phyloP scores from a whole-genome alignment of 2,329 filamentous ascomycete species.

The Colletotrichum godetiae region DNA sequence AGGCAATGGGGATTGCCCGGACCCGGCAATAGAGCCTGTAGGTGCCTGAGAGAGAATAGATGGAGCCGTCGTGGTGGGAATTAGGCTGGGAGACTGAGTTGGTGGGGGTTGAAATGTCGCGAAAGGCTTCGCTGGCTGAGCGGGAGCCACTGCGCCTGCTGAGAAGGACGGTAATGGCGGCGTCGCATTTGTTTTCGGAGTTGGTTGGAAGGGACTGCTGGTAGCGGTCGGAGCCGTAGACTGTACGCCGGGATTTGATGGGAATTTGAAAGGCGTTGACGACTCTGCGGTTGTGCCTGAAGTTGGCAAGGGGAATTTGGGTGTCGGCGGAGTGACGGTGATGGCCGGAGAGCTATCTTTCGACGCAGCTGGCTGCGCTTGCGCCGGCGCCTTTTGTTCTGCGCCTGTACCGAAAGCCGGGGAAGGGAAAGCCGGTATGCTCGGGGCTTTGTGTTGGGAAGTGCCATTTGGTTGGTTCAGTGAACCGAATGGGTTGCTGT shows the following conservation, averaged over 20 bases:
- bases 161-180: background rate
- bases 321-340: constrained; percentile 33
- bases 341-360: constrained; percentile 17
- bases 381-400: constrained; percentile 19
- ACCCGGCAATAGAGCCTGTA: background rate
- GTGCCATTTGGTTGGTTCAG: constrained; percentile 8
- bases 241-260: background rate
- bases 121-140: constrained; percentile 37
- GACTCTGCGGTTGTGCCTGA: background rate
- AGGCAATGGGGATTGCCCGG: constrained; percentile 17
- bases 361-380: constrained; percentile 11
- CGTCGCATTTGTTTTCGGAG: constrained; percentile 27
- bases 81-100: background rate
- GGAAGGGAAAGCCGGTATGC: background rate
- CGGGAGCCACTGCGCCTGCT: background rate
- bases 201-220: constrained; percentile 8
- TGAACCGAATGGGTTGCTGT: constrained; percentile 20
- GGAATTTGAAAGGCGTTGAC: constrained; percentile 9
- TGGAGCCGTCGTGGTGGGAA: constrained; percentile 32
- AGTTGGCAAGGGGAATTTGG: constrained; percentile 24
- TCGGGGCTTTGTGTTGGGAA: background rate
- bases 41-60: constrained; percentile 24
- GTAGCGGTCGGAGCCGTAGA: background rate
- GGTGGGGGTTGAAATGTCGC: constrained; percentile 33
- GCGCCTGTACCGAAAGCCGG: constrained; percentile 6